Base-by-base conservation (phyloP, 176 grass and related monocot genomes). In the Poa pratensis region DNA sequence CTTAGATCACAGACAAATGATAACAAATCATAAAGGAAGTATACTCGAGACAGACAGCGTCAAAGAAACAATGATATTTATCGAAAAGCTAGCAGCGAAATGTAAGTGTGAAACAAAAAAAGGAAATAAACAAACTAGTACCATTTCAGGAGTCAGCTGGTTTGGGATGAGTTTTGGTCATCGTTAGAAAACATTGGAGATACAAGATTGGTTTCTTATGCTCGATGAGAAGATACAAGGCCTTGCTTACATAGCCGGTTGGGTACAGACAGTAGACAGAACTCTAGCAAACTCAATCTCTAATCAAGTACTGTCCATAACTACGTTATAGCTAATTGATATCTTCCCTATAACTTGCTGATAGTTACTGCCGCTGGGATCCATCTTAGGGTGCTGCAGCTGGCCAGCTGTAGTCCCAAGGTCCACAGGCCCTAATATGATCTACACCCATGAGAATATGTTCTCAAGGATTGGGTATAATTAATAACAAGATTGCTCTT, bases 381-480 rank as follows among this genome's bases (percentile, higher is more conserved):
- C 42, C 42, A 48, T 2, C 11, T 45, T 73, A 45, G 43, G 45
- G 42, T 48, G 69, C 43, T 73, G 13, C 43, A 24, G 62, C 62
- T 48, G 69, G 45, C 6, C 22, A 0, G 22, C 42, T 8, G 22
- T 49, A 73, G 43, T 27, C 43, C 43, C 70, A 73, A 49, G 70
- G 13, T 73, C 43, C 20, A 49, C 22, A 16, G 5, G 15, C 27
- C 24, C 27, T 64, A 32, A 64, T 64, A 32, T 32, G 3, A 64
- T 64, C 61, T 46, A 5, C 40, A 73, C 23, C n/a, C 70, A 49
- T 73, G 70, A 73, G 0, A 72, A 73, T 49, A 73, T 27, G 62
- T 32, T 52, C 15, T 62, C 2, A 34, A 81, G 16, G 48, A 3
- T 11, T 28, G 13, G 11, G 15, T 2, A 82, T 27, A 42, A 82